Percentiles rank a stretch among this genome's conserved stretches.
Evolutionary conservation across 805 yeast genomes (phyloP).

Genomic region (Cyberlindnera suaveolens): DNA sequence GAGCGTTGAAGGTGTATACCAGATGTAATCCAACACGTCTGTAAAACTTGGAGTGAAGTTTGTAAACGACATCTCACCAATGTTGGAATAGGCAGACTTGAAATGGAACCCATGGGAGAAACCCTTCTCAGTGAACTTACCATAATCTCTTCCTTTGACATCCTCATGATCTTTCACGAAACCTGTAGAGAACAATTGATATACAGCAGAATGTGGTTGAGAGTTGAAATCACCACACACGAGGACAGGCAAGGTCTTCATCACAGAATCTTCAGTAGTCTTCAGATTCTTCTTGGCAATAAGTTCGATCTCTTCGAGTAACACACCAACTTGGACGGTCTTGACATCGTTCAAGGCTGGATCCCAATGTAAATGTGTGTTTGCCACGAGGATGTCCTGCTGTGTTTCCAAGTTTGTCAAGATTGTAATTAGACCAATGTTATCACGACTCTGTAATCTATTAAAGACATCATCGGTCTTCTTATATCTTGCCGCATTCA

Average conservation of each 20-base stretch:
- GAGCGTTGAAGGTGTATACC: conserved; percentile 83
- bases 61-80: conserved; percentile 91
- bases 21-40: conserved; percentile 89
- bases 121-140: conserved; percentile 84
- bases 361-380: conserved; percentile 98
- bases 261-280: conserved; percentile 35
- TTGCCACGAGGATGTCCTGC: conserved; percentile 66
- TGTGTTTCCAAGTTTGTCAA: conserved; percentile 72
- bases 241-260: conserved; percentile 64
- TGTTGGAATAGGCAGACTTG: conserved; percentile 76
- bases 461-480: conserved; percentile 92
- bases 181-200: conserved; percentile 81
- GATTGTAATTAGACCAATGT: conserved; percentile 73
- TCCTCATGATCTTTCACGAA: conserved; percentile 73
- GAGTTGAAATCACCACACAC: conserved; percentile 97
- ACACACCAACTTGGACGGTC: conserved; percentile 88
- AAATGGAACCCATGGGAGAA: conserved; percentile 75
- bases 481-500: conserved; percentile 79
- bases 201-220: conserved; percentile 80
- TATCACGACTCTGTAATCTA: conserved; percentile 93
- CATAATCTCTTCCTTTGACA: conserved; percentile 82
- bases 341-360: conserved; percentile 95
- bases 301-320: conserved; percentile 79
- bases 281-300: conserved; percentile 36
- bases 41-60: conserved; percentile 92